Evolutionary conservation across 2,329 filamentous ascomycete species (phyloP), one percentile per base, ranked within the genome.

Genomic region (Piedraia hortae): DNA sequence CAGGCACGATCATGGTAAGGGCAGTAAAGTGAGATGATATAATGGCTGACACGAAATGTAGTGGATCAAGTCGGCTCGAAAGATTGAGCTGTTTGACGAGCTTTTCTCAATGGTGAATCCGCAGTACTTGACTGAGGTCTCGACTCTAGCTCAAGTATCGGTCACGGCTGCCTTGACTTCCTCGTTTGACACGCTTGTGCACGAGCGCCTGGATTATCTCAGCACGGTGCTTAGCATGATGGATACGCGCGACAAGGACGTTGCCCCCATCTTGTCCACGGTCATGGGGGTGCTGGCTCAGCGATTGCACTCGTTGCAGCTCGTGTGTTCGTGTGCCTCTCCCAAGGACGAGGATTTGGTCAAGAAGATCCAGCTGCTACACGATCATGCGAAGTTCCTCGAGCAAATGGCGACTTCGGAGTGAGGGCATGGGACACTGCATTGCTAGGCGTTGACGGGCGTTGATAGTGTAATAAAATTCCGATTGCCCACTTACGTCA

Each of bases 41-140:
- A n/a, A n/a, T n/a, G n/a, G n/a, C n/a, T n/a, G n/a, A n/a, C n/a
- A 11, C 11, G 16, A 23, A 17, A 17, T 23, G 15, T 33, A 50
- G 50, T 69, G 63, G 63, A 47, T 69, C 21, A 61, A 65, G 45
- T 68, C 62, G 4, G 39, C 45, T 14, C 54, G 56, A 24, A 59
- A 64, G 31, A 48, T 50, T 9, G 53, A 58, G 20, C 46, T 69
- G n/a, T 69, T 67, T 35, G 59, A 66, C 38, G 50, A 53, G 13
- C 48, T 66, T 22, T 67, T 69, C 35, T 50, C 60, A 11, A 53
- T 50, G 24, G 49, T 57, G 32, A 55, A 59, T 27, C 61, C 62
- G 1, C 41, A 45, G 5, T 68, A 62, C 38, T 45, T 68, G 12
- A 44, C 44, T 10, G 45, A 49, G 17, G 50, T 67, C 10, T 53